Conservation (phyloP, 805 yeast species). For the Nakazawaea holstii region DNA sequence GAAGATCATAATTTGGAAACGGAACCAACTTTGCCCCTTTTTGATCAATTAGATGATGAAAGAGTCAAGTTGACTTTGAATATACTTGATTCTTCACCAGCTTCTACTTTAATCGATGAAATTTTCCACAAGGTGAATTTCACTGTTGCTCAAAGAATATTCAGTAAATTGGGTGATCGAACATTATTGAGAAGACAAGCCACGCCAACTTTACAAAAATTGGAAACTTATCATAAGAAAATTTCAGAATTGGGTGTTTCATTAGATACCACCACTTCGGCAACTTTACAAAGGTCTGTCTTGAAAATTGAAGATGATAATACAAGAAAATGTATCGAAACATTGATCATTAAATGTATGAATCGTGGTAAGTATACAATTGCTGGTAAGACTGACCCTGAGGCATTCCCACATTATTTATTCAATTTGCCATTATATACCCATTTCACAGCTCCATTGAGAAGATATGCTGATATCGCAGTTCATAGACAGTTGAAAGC, state of each 20-base stretch:
- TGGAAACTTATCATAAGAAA: slow-evolving; percentile 73
- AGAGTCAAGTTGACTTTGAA: slow-evolving; percentile 67
- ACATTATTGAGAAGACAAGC: slow-evolving; percentile 86
- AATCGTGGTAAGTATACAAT: slow-evolving; percentile 81
- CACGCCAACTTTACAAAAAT: slow-evolving; percentile 73
- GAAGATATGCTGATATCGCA: slow-evolving; percentile 87
- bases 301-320: slow-evolving; percentile 55
- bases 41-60: slow-evolving; percentile 85
- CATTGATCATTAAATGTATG: slow-evolving; percentile 75
- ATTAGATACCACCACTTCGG: slow-evolving; percentile 70
- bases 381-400: slow-evolving; percentile 83
- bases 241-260: slow-evolving; percentile 60
- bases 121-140: slow-evolving; percentile 75
- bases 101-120: slow-evolving; percentile 63
- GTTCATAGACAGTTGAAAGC: slow-evolving; percentile 89
- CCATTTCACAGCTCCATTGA: slow-evolving; percentile 88
- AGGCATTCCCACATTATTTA: slow-evolving; percentile 72
- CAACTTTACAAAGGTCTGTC: slow-evolving; percentile 67
- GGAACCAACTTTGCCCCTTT: slow-evolving; percentile 52
- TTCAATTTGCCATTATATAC: slow-evolving; percentile 83
- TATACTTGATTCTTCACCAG: slow-evolving; percentile 56
- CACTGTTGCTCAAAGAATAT: slow-evolving; percentile 77
- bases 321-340: slow-evolving; percentile 69
- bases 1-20: slow-evolving; percentile 42
- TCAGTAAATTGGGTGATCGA: slow-evolving; percentile 69